These are phyloP conservation scores for Tremella mesenterica DNA, from an alignment of 768 basidiomycete genomes.

Conservation along the genomic window DNA sequence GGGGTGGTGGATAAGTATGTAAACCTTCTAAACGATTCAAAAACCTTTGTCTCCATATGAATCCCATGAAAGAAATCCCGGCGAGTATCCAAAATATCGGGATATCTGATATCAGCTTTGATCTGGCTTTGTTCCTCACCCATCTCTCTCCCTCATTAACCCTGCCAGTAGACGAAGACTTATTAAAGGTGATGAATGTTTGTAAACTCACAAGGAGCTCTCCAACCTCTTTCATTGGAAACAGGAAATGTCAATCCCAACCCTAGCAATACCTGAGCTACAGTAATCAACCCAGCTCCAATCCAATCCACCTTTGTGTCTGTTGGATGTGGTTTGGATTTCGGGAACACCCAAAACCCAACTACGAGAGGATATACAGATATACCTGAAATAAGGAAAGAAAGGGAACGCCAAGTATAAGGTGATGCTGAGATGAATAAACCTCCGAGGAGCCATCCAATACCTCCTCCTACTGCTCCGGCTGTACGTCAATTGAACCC, in stretches of 20 bases:
- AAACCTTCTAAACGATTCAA: neutral
- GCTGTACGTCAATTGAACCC: neutral
- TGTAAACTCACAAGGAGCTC: constrained; percentile 2
- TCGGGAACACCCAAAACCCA: constrained; percentile 1
- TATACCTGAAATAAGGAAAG: neutral
- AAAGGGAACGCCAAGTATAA: constrained; percentile 7
- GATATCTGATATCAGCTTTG: neutral
- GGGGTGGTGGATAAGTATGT: constrained; percentile 1
- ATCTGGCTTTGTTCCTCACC: neutral
- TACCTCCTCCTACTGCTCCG: neutral
- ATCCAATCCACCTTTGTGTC: constrained; percentile 6
- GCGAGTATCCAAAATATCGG: neutral
- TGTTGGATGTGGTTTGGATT: constrained; percentile 1
- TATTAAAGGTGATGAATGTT: too few relatives aligned
- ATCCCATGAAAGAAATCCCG: neutral
- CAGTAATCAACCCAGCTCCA: constrained; percentile 2
- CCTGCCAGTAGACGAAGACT: too few relatives aligned
- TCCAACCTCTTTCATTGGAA: neutral
- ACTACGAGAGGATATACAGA: constrained; percentile 1
- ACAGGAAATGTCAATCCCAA: constrained; percentile 5
- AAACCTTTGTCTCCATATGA: neutral
- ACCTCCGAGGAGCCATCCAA: neutral
- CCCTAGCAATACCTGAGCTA: neutral
- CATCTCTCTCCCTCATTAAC: too few relatives aligned
- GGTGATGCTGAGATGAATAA: neutral